A percentile compares a stretch with the other conserved stretches of the same genome.
phyloP scores from a whole-genome alignment of 2,329 filamentous ascomycete genomes.

The Fusarium penzigii region DNA sequence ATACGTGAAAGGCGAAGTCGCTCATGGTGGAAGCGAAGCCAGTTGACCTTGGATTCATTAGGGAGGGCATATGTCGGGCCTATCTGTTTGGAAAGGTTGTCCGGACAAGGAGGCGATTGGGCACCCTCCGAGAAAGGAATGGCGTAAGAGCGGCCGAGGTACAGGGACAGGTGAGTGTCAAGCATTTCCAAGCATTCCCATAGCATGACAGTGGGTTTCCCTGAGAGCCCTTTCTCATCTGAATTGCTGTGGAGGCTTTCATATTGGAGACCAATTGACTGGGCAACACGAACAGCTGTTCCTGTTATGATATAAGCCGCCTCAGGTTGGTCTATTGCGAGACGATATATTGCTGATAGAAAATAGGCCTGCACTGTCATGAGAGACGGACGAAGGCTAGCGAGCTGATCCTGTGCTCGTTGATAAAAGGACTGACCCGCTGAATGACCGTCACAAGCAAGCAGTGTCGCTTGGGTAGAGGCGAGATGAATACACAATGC shows the following conservation, averaged over 20 bases:
- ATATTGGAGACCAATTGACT: slow-evolving; percentile 21
- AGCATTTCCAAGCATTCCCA: slow-evolving; percentile 24
- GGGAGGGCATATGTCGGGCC: slow-evolving; percentile 21
- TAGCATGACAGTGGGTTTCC: slow-evolving; percentile 2
- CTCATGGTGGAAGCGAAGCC: slow-evolving; percentile 24
- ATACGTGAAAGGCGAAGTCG: slow-evolving; percentile 15
- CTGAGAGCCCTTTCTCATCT: not conserved
- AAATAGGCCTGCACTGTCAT: slow-evolving; percentile 49
- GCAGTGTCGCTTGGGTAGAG: slow-evolving; percentile 25
- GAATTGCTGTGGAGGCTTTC: not conserved
- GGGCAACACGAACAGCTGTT: slow-evolving; percentile 16
- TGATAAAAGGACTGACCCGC: slow-evolving; percentile 44
- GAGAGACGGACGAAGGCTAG: slow-evolving; percentile 43
- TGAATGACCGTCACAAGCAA: slow-evolving; percentile 37
- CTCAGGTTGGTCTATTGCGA: slow-evolving; percentile 13
- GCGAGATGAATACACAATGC: slow-evolving; percentile 54
- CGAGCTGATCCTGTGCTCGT: slow-evolving; percentile 44
- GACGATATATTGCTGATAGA: slow-evolving; percentile 45
- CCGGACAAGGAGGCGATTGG: slow-evolving; percentile 4
- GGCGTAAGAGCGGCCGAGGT: slow-evolving; percentile 21
- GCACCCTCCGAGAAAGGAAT: not conserved
- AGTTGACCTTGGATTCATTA: slow-evolving; percentile 13
- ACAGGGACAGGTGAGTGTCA: slow-evolving; percentile 19
- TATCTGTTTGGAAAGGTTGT: slow-evolving; percentile 8
- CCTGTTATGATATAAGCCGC: slow-evolving; percentile 20